Percentiles rank a stretch among this genome's conserved stretches.
Evolutionary conservation across 176 grass and related monocot species (phyloP).

Genomic region (Oryza australiensis): DNA sequence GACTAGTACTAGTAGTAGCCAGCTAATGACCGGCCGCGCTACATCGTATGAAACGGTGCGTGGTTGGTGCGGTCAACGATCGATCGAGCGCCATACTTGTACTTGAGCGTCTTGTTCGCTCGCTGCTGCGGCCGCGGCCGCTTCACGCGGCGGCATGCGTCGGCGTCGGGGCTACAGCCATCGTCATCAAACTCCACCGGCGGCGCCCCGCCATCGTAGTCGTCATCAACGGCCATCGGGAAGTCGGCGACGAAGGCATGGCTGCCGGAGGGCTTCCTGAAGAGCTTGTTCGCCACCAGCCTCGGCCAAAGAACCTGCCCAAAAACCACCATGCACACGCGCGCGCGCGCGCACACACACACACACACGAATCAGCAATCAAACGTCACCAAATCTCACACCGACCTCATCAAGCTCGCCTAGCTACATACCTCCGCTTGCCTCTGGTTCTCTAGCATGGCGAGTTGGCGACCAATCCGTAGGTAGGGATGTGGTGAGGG

Average conservation of each 20-base stretch:
- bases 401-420: background rate
- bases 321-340: background rate
- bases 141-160: constrained; percentile 43
- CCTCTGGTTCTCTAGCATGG: constrained; percentile 66
- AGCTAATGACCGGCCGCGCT: background rate
- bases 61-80: no score
- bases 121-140: constrained; percentile 31
- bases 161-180: constrained; percentile 43
- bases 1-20: background rate
- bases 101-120: constrained; percentile 51
- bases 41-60: background rate
- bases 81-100: constrained; percentile 53
- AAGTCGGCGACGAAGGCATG: constrained; percentile 70
- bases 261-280: constrained; percentile 62
- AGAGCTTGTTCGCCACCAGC: constrained; percentile 89
- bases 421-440: constrained; percentile 68
- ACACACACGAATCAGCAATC: background rate
- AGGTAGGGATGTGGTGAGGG: background rate
- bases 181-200: constrained; percentile 36
- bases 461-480: constrained; percentile 27
- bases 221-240: constrained; percentile 27
- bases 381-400: background rate
- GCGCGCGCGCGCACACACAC: no score
- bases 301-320: constrained; percentile 78
- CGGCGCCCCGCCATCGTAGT: background rate